Base-by-base conservation (phyloP, 768 basidiomycete species). In the Leccinum longicurvipes region DNA sequence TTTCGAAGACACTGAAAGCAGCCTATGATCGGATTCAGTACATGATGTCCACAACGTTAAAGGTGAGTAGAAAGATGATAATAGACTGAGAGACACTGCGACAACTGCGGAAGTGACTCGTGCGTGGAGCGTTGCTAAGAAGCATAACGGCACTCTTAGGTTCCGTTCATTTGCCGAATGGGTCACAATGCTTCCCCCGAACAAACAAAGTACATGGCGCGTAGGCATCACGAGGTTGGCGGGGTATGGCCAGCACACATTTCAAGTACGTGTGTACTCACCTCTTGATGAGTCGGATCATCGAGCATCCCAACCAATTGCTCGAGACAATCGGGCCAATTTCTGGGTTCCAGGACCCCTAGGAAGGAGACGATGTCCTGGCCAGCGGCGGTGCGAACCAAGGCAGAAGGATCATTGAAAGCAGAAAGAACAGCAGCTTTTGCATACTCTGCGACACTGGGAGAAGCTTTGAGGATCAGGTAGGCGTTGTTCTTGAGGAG, bases 401-500 rank as follows among this genome's bases (percentile, higher is more conserved):
- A 91, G 64, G 85, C 77, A 57, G 88, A 86, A 24, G 79, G 72
- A 72, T 95, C 91, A 61, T 77, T 81, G 74, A 98, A 97, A 15
- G 91, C 90, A 60, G 83, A 79, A 6, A 94, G 83, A 28, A 93
- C 83, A 46, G 87, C 82, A 28, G 75, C 75, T 73, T 94, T 91
- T 60, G 90, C 84, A 67, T 85, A 91, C 48, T 82, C 77, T 28
- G 82, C 78, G 21, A 93, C 87, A 47, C 86, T 82, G 17, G 79
- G 77, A 23, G 84, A 76, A 7, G 85, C 81, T 47, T 77, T 79
- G 52, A 93, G 78, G 68, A 94, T 86, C 61, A 89, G 80, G 55
- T 85, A 82, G 44, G 91, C 83, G 66, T 93, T 94, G 74, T 99
- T 98, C 84, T 99, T 99, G 73, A 99, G 84, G 23, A 98, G 79